phyloP scores from a whole-genome alignment of 2,329 filamentous ascomycete species.

The Claviceps humidiphila region DNA sequence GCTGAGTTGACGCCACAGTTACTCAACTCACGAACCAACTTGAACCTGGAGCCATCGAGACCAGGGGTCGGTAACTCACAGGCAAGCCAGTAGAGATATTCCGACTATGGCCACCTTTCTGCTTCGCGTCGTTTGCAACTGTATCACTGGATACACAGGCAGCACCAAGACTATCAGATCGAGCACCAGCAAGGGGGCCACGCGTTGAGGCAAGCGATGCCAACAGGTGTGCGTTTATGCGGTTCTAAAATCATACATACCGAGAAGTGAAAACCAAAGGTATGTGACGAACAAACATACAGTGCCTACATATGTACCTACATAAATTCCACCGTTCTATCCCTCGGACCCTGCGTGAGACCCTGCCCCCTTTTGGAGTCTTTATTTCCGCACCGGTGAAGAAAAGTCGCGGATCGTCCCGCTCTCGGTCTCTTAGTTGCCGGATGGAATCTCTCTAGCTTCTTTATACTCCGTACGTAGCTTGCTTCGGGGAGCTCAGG shows the following conservation, averaged over 20 bases:
- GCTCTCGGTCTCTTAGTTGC: background rate
- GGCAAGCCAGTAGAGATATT: slow-evolving; percentile 7
- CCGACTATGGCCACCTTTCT: slow-evolving; percentile 8
- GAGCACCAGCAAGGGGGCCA: slow-evolving; percentile 2
- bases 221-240: no score
- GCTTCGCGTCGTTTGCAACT: slow-evolving; percentile 4
- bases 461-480: no score
- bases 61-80: background rate
- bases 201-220: no score
- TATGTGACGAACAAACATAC: no score
- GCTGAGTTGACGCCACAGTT: no score
- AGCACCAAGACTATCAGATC: slow-evolving; percentile 11
- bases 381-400: background rate
- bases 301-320: no score
- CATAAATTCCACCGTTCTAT: background rate
- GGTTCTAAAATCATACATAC: no score
- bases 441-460: no score
- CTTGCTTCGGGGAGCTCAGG: no score
- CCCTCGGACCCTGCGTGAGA: background rate
- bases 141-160: slow-evolving; percentile 8
- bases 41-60: no score
- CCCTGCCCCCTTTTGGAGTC: background rate
- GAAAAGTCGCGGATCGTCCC: background rate
- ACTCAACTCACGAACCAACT: no score
- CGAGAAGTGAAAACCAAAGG: no score